These are phyloP conservation scores for Bipolaris gigantea DNA, from an alignment of 2,329 filamentous ascomycete species.

Conservation along the genomic window DNA sequence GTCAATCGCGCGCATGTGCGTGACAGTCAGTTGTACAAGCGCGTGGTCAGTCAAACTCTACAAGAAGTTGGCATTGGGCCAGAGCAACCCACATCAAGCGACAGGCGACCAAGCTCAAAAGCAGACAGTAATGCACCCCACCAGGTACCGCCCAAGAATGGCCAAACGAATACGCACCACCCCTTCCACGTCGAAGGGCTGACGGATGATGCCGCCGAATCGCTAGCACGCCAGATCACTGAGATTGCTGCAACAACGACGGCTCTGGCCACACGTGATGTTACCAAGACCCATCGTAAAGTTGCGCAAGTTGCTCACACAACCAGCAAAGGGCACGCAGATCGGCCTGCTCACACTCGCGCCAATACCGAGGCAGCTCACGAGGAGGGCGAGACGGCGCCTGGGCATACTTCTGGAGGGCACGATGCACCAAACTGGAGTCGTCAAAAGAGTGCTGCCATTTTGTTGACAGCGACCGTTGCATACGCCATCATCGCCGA, in stretches of 20 bases:
- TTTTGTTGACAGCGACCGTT: conserved; percentile 84
- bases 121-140: conserved; percentile 38
- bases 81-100: conserved; percentile 54
- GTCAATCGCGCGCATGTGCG: conserved; percentile 64
- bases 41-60: conserved; percentile 86
- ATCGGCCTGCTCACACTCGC: conserved; percentile 45
- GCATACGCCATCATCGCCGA: conserved; percentile 97
- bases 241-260: conserved; percentile 93
- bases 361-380: conserved; percentile 55
- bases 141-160: conserved; percentile 42
- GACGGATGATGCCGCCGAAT: conserved; percentile 78
- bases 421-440: conserved; percentile 99
- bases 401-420: conserved; percentile 57
- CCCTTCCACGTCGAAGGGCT: conserved; percentile 64
- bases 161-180: conserved; percentile 45
- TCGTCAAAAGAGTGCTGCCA: conserved; percentile 83
- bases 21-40: conserved; percentile 87
- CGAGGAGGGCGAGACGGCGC: conserved; percentile 46
- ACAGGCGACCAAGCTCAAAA: conserved; percentile 26
- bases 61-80: conserved; percentile 74
- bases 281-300: conserved; percentile 57
- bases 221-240: conserved; percentile 80
- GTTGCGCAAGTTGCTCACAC: conserved; percentile 48
- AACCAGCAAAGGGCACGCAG: conserved; percentile 40
- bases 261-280: conserved; percentile 81